A percentile compares a stretch with the other conserved stretches of the same genome.
phyloP scores from a whole-genome alignment of 164 flowering plant species.

The Hamamelis virginiana region DNA sequence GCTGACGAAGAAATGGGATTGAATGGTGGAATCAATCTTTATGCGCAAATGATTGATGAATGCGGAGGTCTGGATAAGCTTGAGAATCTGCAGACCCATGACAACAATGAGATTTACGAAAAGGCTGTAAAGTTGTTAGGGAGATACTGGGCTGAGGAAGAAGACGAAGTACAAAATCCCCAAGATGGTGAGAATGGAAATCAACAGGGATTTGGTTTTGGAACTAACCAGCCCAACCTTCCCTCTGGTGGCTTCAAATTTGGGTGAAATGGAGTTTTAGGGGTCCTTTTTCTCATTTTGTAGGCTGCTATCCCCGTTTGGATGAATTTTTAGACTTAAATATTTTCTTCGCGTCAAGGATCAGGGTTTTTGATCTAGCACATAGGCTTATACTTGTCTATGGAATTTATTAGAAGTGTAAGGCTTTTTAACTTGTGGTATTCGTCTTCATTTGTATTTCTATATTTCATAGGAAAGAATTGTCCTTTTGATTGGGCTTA shows the following conservation, averaged over 20 bases:
- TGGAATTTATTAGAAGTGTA: slow-evolving; percentile 10
- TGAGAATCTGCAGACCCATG: slow-evolving; percentile 67
- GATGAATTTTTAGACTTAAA: slow-evolving; percentile 1
- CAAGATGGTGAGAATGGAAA: slow-evolving; percentile 36
- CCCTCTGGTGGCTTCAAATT: slow-evolving; percentile 67
- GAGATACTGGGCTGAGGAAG: slow-evolving; percentile 75
- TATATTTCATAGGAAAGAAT: slow-evolving; percentile 8
- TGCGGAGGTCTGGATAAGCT: slow-evolving; percentile 71
- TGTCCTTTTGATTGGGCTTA: slow-evolving; percentile 5
- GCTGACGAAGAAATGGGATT: slow-evolving; percentile 61
- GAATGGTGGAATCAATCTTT: slow-evolving; percentile 49
- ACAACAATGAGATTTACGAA: slow-evolving; percentile 73
- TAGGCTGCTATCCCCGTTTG: not conserved
- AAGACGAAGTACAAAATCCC: slow-evolving; percentile 46
- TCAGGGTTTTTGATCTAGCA: slow-evolving; percentile 30
- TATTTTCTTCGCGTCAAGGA: slow-evolving; percentile 9
- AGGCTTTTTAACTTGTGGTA: slow-evolving; percentile 16
- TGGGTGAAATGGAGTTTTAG: slow-evolving; percentile 28
- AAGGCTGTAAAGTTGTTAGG: slow-evolving; percentile 69
- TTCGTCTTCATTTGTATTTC: slow-evolving; percentile 13
- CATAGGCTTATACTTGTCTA: slow-evolving; percentile 13
- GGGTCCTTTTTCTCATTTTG: not conserved
- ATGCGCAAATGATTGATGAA: slow-evolving; percentile 63
- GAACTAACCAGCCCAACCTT: slow-evolving; percentile 35
- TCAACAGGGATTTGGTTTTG: slow-evolving; percentile 48